Percentiles rank a stretch among this genome's conserved stretches.
These are phyloP conservation scores for Agroathelia rolfsii DNA, from an alignment of 1,284 basidiomycete species.

Conservation along the genomic window DNA sequence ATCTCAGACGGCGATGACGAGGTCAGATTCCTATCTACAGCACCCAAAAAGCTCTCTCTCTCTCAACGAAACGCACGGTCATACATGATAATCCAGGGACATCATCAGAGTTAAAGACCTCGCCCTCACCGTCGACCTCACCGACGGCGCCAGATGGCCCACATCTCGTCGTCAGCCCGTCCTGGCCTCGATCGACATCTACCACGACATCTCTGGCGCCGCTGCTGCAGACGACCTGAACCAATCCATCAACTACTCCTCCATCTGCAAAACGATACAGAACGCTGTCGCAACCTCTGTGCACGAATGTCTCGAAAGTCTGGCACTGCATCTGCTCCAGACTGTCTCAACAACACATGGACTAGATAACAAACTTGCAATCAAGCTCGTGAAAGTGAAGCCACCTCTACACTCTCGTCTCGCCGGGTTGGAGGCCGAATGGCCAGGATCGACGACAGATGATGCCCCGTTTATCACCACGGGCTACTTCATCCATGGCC, in stretches of 20 bases:
- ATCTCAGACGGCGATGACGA: too few species aligned
- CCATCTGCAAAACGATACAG: slow-evolving; percentile 28
- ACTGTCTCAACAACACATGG: too few species aligned
- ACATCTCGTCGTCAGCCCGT: slow-evolving; percentile 44
- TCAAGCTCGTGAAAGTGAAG: slow-evolving; percentile 40
- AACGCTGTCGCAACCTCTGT: slow-evolving; percentile 8
- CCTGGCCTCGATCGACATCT: slow-evolving; percentile 43
- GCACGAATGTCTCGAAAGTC: slow-evolving; percentile 13
- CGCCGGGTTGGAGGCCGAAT: slow-evolving; percentile 32
- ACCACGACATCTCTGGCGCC: slow-evolving; percentile 42
- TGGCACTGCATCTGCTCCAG: too few species aligned
- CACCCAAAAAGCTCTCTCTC: too few species aligned
- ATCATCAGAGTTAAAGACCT: slow-evolving; percentile 41
- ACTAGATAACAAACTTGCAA: slow-evolving; percentile 26
- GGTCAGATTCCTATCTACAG: too few species aligned
- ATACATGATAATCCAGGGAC: slow-evolving; percentile 17
- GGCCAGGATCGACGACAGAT: slow-evolving; percentile 19
- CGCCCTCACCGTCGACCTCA: slow-evolving; percentile 27
- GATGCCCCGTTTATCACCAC: slow-evolving; percentile 10
- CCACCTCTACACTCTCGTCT: slow-evolving; percentile 43
- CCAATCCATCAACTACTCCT: slow-evolving; percentile 52
- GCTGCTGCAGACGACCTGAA: slow-evolving; percentile 48
- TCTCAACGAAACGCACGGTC: too few species aligned
- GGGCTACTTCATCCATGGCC: slow-evolving; percentile 35
- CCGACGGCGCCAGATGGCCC: slow-evolving; percentile 35